Conservation (phyloP, 1,284 basidiomycete genomes). For the Leccinum proximum region DNA sequence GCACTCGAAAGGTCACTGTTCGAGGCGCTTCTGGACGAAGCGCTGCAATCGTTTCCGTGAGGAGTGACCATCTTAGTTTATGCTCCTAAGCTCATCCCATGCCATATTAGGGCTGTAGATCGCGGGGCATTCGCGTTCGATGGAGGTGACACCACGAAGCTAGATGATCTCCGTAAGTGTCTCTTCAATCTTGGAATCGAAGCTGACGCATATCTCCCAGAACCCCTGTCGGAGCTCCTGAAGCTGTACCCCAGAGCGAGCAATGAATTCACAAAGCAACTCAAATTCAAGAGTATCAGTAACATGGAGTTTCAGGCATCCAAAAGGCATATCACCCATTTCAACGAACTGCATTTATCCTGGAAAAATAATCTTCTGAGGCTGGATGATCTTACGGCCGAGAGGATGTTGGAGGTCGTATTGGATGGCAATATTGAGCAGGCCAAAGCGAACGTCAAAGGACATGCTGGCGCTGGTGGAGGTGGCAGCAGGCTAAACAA, state of each 20-base stretch:
- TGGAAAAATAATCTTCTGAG: background rate
- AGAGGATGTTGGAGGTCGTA: constrained; percentile 13
- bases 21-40: constrained; percentile 22
- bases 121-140: constrained; percentile 11
- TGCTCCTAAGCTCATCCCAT: background rate
- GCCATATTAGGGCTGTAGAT: constrained; percentile 16
- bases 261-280: constrained; percentile 6
- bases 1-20: constrained; percentile 17
- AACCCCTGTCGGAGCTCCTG: constrained; percentile 11
- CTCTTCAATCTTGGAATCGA: background rate
- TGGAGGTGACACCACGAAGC: background rate
- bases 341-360: constrained; percentile 13
- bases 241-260: constrained; percentile 18
- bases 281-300: background rate
- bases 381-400: constrained; percentile 8
- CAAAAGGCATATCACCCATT: constrained; percentile 26
- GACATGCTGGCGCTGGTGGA: background rate
- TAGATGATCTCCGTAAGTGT: constrained; percentile 12
- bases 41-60: constrained; percentile 27
- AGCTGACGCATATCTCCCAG: constrained; percentile 8
- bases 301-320: constrained; percentile 10
- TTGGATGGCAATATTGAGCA: constrained; percentile 9
- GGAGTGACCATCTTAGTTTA: background rate
- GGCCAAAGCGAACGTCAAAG: constrained; percentile 4
- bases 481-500: background rate